A percentile compares a stretch with the other conserved stretches of the same genome.
phyloP scores from a whole-genome alignment of 75 land plant genomes.

The Chamaecyparis obtusa region DNA sequence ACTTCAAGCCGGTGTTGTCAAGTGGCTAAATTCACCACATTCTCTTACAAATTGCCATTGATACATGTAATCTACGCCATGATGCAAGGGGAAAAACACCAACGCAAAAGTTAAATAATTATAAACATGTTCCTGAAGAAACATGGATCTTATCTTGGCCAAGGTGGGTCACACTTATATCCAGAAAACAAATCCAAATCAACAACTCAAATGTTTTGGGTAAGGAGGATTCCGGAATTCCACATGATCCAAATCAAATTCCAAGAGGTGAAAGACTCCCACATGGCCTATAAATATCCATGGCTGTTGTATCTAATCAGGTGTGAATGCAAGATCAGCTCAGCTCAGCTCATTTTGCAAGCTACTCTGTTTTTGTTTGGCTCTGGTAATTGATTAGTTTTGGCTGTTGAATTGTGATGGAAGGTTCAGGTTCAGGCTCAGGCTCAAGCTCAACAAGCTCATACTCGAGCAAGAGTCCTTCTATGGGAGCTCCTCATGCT shows the following conservation, averaged over 20 bases:
- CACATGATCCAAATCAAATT: background rate
- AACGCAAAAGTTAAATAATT: background rate
- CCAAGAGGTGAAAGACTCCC: background rate
- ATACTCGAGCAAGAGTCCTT: background rate
- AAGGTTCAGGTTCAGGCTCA: slow-evolving; percentile 9
- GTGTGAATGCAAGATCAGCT: background rate
- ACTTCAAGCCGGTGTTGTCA: background rate
- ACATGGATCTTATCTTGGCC: background rate
- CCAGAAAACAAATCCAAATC: background rate
- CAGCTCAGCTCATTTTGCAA: background rate
- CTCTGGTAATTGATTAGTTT: background rate
- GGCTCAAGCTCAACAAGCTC: background rate
- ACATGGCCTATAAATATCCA: background rate
- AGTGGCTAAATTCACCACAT: background rate
- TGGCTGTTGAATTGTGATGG: slow-evolving; percentile 4
- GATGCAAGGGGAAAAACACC: background rate
- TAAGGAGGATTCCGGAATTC: slow-evolving; percentile 4
- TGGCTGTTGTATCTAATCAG: background rate
- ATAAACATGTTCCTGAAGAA: background rate
- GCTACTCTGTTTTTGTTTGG: background rate
- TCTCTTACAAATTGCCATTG: background rate
- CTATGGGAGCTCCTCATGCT: background rate
- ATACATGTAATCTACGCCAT: background rate
- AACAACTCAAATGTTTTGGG: slow-evolving; percentile 9
- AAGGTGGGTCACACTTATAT: background rate